Percentiles rank a stretch among this genome's conserved stretches.
phyloP scores from a whole-genome alignment of 768 basidiomycete species.

The Mycena olivaceomarginata region DNA sequence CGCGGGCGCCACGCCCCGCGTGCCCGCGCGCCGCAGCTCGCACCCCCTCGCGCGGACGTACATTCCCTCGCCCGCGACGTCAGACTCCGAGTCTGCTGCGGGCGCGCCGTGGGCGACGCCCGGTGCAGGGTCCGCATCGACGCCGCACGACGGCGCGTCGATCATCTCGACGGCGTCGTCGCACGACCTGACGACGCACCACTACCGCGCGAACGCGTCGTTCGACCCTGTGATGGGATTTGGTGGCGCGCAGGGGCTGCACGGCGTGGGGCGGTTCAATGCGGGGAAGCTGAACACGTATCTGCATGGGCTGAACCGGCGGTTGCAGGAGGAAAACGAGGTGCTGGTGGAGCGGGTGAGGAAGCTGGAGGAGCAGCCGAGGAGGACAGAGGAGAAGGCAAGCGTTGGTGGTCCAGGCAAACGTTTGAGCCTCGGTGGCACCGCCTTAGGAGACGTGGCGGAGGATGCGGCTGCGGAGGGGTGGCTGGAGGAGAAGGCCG shows the following conservation, averaged over 20 bases:
- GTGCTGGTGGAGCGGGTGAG: slow-evolving; percentile 72
- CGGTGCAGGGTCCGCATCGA: slow-evolving; percentile 66
- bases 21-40: slow-evolving; percentile 66
- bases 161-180: slow-evolving; percentile 91
- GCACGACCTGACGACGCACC: slow-evolving; percentile 89
- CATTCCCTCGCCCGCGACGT: slow-evolving; percentile 60
- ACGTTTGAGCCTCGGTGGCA: slow-evolving; percentile 72
- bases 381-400: slow-evolving; percentile 69
- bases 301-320: slow-evolving; percentile 88
- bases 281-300: slow-evolving; percentile 91
- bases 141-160: slow-evolving; percentile 74
- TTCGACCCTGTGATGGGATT: slow-evolving; percentile 91
- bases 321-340: slow-evolving; percentile 92
- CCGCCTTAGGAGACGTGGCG: slow-evolving; percentile 73
- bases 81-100: slow-evolving; percentile 58
- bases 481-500: slow-evolving; percentile 84
- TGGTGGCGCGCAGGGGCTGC: slow-evolving; percentile 72
- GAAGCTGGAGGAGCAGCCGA: slow-evolving; percentile 74
- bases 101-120: slow-evolving; percentile 58
- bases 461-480: slow-evolving; percentile 80
- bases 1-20: slow-evolving; percentile 77
- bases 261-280: slow-evolving; percentile 88
- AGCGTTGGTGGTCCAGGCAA: slow-evolving; percentile 62
- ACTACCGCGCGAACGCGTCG: slow-evolving; percentile 85
- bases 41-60: slow-evolving; percentile 81